Evolutionary conservation across 2,329 filamentous ascomycete species (phyloP).

Genomic region (Basipetospora chlamydospora): DNA sequence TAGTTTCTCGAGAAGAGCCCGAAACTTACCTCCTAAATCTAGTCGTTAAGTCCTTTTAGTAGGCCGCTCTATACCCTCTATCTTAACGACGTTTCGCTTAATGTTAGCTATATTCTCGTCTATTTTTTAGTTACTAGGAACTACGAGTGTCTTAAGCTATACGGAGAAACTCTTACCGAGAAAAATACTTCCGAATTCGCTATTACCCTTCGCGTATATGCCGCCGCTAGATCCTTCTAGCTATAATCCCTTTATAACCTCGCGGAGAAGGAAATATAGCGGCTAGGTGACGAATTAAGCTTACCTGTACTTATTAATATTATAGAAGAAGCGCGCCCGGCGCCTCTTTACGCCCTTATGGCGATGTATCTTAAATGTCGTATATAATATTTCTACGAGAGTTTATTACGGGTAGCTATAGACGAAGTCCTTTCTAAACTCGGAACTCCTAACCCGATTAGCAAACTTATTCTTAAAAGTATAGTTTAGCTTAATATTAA

Average conservation of each 20-base stretch:
- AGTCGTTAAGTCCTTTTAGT: background rate
- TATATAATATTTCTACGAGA: too few relatives aligned
- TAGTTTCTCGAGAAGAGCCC: background rate
- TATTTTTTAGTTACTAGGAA: background rate
- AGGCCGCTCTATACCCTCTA: background rate
- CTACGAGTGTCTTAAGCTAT: background rate
- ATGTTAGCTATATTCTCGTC: background rate
- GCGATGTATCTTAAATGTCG: too few relatives aligned
- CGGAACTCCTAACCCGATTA: too few relatives aligned
- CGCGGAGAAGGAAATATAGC: background rate
- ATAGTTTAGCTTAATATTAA: background rate
- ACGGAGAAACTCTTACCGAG: background rate
- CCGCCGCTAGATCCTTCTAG: background rate
- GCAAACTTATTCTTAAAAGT: too few relatives aligned
- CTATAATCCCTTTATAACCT: background rate
- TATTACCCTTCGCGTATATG: background rate
- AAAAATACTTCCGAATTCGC: background rate
- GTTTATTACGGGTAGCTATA: too few relatives aligned
- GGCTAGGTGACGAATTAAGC: background rate
- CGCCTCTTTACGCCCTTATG: background rate
- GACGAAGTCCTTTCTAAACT: too few relatives aligned
- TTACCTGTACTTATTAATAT: background rate
- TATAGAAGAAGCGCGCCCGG: background rate
- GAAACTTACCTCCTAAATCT: background rate
- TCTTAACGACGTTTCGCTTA: background rate